These are phyloP conservation scores for Plantago major DNA, from an alignment of 257 asterid species.

Conservation along the genomic window DNA sequence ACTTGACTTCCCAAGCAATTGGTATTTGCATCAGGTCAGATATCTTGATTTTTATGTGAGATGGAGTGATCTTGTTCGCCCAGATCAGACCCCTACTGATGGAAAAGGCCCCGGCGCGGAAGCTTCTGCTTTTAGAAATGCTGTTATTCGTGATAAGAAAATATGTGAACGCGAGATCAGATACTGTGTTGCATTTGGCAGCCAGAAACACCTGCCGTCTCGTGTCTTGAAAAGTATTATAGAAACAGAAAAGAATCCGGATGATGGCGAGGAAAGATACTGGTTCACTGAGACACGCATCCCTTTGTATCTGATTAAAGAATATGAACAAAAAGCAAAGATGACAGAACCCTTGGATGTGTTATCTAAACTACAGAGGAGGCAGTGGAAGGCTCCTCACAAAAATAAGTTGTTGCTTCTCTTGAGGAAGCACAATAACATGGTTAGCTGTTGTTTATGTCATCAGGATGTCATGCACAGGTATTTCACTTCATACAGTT, in stretches of 20 bases:
- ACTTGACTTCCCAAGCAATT: constrained; percentile 13
- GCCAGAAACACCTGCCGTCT: constrained; percentile 81
- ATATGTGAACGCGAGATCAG: constrained; percentile 43
- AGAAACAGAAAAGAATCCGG: constrained; percentile 49
- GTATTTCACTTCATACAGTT: constrained; percentile 34
- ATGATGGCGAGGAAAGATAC: constrained; percentile 55
- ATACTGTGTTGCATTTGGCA: constrained; percentile 64
- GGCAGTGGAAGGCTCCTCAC: constrained; percentile 36
- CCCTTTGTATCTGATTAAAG: constrained; percentile 74
- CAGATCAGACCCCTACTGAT: constrained; percentile 50
- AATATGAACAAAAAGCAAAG: constrained; percentile 53
- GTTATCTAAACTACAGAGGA: constrained; percentile 40
- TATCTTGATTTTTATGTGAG: constrained; percentile 66
- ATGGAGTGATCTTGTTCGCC: constrained; percentile 76
- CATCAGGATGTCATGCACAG: constrained; percentile 45
- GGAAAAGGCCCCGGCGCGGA: constrained; percentile 69
- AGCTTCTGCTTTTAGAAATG: constrained; percentile 78
- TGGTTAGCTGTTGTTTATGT: constrained; percentile 52
- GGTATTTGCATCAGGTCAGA: constrained; percentile 56
- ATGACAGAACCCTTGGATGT: constrained; percentile 31
- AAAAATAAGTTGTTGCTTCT: constrained; percentile 53
- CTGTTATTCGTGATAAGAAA: constrained; percentile 53
- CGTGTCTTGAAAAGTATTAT: constrained; percentile 63
- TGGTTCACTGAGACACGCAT: constrained; percentile 74
- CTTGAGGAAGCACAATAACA: constrained; percentile 44